Conservation (phyloP, 179 eudicot species). For the Beta corolliflora region DNA sequence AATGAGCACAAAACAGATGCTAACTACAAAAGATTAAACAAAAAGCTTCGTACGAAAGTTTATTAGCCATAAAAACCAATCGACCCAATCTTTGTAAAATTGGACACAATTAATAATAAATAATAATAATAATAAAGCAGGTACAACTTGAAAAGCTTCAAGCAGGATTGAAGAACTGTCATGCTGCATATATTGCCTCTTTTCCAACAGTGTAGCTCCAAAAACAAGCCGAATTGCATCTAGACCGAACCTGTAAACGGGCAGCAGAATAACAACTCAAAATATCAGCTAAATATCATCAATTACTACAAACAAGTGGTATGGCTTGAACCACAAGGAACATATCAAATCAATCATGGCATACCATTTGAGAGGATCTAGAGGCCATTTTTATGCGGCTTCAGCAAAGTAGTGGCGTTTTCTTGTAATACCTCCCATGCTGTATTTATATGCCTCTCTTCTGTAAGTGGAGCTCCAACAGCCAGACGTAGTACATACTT, state of each 20-base stretch:
- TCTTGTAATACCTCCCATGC: constrained; percentile 81
- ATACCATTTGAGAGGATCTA: not conserved
- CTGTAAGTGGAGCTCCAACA: constrained; percentile 90
- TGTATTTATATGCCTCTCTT: constrained; percentile 66
- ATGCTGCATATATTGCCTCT: not conserved
- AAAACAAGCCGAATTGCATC: not conserved
- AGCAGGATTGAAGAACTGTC: not conserved
- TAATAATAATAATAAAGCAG: not conserved
- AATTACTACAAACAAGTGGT: not conserved
- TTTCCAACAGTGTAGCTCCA: too few species aligned
- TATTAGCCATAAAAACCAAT: not conserved
- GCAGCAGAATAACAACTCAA: not conserved
- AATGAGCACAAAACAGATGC: too few species aligned
- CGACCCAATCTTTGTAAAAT: not conserved
- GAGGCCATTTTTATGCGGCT: constrained; percentile 2
- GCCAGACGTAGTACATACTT: constrained; percentile 75
- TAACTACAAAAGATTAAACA: too few species aligned
- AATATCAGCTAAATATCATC: not conserved
- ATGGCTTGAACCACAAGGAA: not conserved
- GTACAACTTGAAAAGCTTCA: not conserved
- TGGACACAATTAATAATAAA: not conserved
- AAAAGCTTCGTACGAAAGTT: too few species aligned
- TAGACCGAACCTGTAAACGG: not conserved
- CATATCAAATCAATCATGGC: not conserved
- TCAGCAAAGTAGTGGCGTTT: constrained; percentile 54